Evolutionary conservation across 2,329 filamentous ascomycete genomes (phyloP).

Genomic region (Neopestalotiopsis rosae): DNA sequence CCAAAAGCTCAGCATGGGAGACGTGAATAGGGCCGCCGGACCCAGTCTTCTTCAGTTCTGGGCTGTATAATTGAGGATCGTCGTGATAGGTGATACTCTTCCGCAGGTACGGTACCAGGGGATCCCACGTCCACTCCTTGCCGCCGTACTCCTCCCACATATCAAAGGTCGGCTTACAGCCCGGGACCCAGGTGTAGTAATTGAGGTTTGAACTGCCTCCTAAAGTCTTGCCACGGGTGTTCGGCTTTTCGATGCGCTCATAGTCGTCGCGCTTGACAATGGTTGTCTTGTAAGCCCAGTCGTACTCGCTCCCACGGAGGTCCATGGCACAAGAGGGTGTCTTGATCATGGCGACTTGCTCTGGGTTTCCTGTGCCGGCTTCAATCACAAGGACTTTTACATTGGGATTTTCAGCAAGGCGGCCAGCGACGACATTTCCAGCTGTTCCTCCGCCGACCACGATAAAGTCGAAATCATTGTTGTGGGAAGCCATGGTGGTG

Average conservation of each 20-base stretch:
- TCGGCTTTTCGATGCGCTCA: slow-evolving; percentile 66
- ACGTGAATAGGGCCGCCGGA: not conserved
- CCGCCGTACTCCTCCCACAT: slow-evolving; percentile 76
- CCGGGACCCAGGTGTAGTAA: slow-evolving; percentile 69
- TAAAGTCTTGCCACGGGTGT: slow-evolving; percentile 64
- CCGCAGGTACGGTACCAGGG: slow-evolving; percentile 53
- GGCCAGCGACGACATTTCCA: slow-evolving; percentile 53
- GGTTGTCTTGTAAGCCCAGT: slow-evolving; percentile 67
- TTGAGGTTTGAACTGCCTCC: slow-evolving; percentile 65
- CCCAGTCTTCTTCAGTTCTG: slow-evolving; percentile 48
- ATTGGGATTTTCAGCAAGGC: slow-evolving; percentile 55
- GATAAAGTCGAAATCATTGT: slow-evolving; percentile 37
- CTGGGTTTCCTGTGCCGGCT: slow-evolving; percentile 53
- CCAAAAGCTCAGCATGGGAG: slow-evolving; percentile 53
- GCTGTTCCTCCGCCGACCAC: slow-evolving; percentile 47
- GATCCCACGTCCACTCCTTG: slow-evolving; percentile 67
- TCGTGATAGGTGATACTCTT: slow-evolving; percentile 65
- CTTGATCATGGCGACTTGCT: slow-evolving; percentile 50
- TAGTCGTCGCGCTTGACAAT: slow-evolving; percentile 65
- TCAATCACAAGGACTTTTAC: slow-evolving; percentile 53
- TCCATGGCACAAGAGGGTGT: slow-evolving; percentile 59
- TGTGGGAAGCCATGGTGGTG: not conserved
- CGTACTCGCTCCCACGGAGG: slow-evolving; percentile 59
- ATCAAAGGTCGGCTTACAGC: slow-evolving; percentile 64
- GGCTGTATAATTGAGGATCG: slow-evolving; percentile 49